Base-by-base conservation (phyloP, 305 asterid genomes). In the Solanum hybrid region DNA sequence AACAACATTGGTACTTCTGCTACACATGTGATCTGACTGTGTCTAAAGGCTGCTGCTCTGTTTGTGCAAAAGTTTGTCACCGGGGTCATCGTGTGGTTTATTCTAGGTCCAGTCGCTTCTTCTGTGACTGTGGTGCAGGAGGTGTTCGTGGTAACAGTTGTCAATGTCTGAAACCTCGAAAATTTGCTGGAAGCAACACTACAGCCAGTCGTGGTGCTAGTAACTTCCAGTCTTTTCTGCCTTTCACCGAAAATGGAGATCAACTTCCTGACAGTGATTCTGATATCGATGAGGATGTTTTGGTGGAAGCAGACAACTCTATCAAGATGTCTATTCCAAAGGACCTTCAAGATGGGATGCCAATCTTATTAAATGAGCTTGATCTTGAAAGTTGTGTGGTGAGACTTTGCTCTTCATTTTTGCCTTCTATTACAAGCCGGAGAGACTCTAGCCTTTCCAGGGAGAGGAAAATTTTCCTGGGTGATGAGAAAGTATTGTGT, bases 41-140 rank as follows among this genome's bases (percentile, higher is more conserved):
- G 87, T 96, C 99, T 68, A 98, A 98, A 93, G 99, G 99, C 90
- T 97, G 99, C 92, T 98, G 99, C 93, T 98, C 99, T 90, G 97
- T 97, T 36, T 98, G 99, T 87, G 99, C 99, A 89, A 97, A 96
- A 93, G 99, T 98, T 93, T 98, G 99, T 91, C 99, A 98, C 92
- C 98, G 99, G 90, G 99, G 97, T 91, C 99, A 98, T 93, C 99
- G 99, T 90, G 99, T 98, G 91, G 99, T 97, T 75, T 98, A 98
- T 94, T 98, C 99, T 76, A 98, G 99, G 86, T 97, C 99, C 82
- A 98, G 99, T 92, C 97, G 99, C 15, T 98, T 98, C 93, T 98
- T 98, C 94, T 98, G 99, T 80, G 99, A 98, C 89, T 98, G 99
- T 92, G 99, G 99, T 57, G 99, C 99, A 22, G 99, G 99, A 81